phyloP scores from a whole-genome alignment of 805 yeast genomes.

The Nakazawaea ernobii region DNA sequence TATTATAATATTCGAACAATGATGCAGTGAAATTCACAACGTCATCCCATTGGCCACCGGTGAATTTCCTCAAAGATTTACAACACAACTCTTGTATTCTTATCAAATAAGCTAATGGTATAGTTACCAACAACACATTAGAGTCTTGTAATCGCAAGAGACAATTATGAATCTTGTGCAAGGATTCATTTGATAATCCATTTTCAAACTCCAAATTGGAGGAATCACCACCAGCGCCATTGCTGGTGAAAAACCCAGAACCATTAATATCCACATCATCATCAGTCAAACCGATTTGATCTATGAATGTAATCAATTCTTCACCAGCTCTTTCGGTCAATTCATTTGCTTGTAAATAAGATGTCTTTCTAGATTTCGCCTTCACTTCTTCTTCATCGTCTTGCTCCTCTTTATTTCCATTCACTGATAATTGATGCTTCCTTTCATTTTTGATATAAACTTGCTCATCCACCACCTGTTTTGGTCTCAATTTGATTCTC shows the following conservation, averaged over 20 bases:
- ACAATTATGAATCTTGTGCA: constrained; percentile 18
- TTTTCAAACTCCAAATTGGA: constrained; percentile 18
- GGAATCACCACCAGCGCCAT: constrained; percentile 18
- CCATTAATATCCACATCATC: constrained; percentile 16
- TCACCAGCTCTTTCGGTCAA: constrained; percentile 2
- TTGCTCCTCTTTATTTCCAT: not conserved
- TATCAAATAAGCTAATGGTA: constrained; percentile 22
- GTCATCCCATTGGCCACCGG: constrained; percentile 16
- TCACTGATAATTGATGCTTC: not conserved
- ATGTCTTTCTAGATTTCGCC: not conserved
- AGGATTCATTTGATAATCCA: constrained; percentile 15
- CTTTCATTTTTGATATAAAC: not conserved
- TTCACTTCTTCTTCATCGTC: not conserved
- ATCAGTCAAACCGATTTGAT: constrained; percentile 20
- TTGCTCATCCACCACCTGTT: not conserved
- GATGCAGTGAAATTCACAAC: constrained; percentile 1
- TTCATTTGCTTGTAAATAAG: constrained; percentile 3
- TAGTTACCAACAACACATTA: constrained; percentile 8
- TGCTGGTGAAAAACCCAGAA: constrained; percentile 2
- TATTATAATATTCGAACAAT: constrained; percentile 4
- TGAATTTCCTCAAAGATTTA: constrained; percentile 20
- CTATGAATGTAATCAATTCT: constrained; percentile 7
- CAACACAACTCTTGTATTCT: constrained; percentile 28
- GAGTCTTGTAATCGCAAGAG: constrained; percentile 18
- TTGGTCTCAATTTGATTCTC: constrained; percentile 14